Conservation (phyloP, 768 basidiomycete genomes). For the Hericium erinaceus region DNA sequence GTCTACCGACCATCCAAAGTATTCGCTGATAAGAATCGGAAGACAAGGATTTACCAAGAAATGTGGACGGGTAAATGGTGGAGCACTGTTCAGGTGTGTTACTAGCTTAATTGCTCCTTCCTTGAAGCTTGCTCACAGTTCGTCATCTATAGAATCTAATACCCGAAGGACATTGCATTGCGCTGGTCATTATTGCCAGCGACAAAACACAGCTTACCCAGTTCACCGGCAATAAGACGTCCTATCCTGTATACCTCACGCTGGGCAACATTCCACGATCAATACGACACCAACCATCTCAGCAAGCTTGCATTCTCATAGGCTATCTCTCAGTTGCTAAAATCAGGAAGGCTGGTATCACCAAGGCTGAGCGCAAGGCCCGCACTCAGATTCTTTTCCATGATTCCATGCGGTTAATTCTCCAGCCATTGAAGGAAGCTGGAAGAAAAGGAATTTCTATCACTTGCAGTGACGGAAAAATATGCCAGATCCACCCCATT, state of each 20-base stretch:
- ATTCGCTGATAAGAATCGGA: background rate
- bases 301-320: conserved; percentile 15
- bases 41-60: conserved; percentile 7
- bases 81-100: conserved; percentile 4
- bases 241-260: conserved; percentile 23
- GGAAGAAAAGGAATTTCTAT: conserved; percentile 12
- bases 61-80: conserved; percentile 12
- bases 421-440: conserved; percentile 10
- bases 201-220: conserved; percentile 16
- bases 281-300: conserved; percentile 9
- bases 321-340: conserved; percentile 18
- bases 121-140: no score
- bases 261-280: conserved; percentile 20
- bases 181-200: conserved; percentile 10
- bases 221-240: conserved; percentile 11
- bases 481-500: conserved; percentile 11
- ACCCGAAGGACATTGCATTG: conserved; percentile 6
- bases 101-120: background rate
- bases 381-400: conserved; percentile 11
- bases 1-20: background rate
- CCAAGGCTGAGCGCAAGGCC: background rate
- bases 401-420: conserved; percentile 8
- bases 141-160: background rate
- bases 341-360: background rate
- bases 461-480: conserved; percentile 9